Conservation (phyloP, 2,329 filamentous ascomycete species). For the Daldinia sp. region DNA sequence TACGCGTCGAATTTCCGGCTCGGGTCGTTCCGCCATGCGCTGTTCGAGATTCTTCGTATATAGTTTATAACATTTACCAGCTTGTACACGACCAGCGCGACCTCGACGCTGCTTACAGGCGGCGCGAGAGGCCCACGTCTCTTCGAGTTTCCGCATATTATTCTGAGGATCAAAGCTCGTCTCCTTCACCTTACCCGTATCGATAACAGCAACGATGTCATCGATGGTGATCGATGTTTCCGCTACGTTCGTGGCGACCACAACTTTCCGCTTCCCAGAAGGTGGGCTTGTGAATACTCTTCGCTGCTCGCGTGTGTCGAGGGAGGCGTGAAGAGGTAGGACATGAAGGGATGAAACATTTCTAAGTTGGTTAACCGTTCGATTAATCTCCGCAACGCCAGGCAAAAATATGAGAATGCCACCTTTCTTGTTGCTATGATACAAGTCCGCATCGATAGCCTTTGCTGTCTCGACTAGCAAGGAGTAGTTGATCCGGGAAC, state of each 20-base stretch:
- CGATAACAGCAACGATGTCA: constrained; percentile 94
- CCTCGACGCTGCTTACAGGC: constrained; percentile 95
- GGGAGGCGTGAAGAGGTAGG: constrained; percentile 88
- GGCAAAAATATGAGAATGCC: constrained; percentile 96
- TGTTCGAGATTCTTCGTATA: constrained; percentile 87
- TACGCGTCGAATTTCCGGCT: constrained; percentile 92
- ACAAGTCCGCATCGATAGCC: constrained; percentile 80
- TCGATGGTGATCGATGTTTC: constrained; percentile 99
- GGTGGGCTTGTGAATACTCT: constrained; percentile 83
- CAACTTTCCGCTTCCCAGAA: constrained; percentile 84
- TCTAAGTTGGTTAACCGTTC: constrained; percentile 74
- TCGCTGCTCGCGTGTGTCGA: constrained; percentile 87
- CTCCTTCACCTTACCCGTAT: constrained; percentile 95
- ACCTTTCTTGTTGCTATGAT: constrained; percentile 71
- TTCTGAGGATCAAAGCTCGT: constrained; percentile 91
- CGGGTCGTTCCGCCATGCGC: constrained; percentile 86
- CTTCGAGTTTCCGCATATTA: constrained; percentile 93
- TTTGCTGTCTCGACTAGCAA: constrained; percentile 82
- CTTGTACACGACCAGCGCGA: constrained; percentile 90
- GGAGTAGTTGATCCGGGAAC: constrained; percentile 90
- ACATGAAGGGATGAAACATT: constrained; percentile 72
- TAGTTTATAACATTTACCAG: constrained; percentile 93
- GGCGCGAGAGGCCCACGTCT: constrained; percentile 93
- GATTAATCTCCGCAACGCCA: constrained; percentile 89
- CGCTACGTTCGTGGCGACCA: constrained; percentile 95